phyloP scores from a whole-genome alignment of 257 asterid species.

The Leptodermis oblonga region DNA sequence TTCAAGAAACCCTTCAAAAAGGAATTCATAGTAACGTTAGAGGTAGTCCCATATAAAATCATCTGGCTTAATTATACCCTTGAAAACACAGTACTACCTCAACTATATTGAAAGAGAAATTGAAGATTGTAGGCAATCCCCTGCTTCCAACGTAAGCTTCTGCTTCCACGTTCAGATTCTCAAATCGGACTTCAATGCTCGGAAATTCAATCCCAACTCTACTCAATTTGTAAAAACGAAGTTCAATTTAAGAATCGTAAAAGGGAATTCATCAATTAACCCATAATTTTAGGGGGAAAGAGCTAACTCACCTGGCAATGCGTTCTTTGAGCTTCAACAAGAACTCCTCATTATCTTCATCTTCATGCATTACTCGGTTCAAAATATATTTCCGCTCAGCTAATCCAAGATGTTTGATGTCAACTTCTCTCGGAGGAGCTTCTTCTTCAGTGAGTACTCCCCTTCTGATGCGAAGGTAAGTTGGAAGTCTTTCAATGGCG shows the following conservation, averaged over 20 bases:
- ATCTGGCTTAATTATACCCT: not conserved
- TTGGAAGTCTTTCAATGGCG: not conserved
- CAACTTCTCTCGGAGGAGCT: slow-evolving; percentile 25
- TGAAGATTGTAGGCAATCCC: slow-evolving; percentile 37
- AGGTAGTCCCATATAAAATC: too few species aligned
- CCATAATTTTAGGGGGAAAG: not conserved
- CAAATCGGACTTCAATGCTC: not conserved
- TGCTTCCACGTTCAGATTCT: slow-evolving; percentile 20
- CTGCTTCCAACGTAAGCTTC: slow-evolving; percentile 45
- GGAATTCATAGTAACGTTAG: not conserved
- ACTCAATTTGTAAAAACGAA: not conserved
- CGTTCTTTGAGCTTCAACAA: slow-evolving; percentile 39
- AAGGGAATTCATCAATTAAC: not conserved
- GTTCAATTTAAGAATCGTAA: not conserved
- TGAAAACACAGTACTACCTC: slow-evolving; percentile 30
- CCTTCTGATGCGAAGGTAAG: not conserved
- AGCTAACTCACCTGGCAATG: slow-evolving; percentile 40
- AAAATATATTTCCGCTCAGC: slow-evolving; percentile 34
- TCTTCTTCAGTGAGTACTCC: not conserved
- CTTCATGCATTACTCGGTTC: slow-evolving; percentile 29
- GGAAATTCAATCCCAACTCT: slow-evolving; percentile 2
- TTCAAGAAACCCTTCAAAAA: slow-evolving; percentile 14
- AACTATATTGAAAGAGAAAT: slow-evolving; percentile 25
- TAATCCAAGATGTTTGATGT: slow-evolving; percentile 28
- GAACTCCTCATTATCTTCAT: slow-evolving; percentile 40